Base-by-base conservation (phyloP, 768 basidiomycete genomes). In the Tulasnella calospora region DNA sequence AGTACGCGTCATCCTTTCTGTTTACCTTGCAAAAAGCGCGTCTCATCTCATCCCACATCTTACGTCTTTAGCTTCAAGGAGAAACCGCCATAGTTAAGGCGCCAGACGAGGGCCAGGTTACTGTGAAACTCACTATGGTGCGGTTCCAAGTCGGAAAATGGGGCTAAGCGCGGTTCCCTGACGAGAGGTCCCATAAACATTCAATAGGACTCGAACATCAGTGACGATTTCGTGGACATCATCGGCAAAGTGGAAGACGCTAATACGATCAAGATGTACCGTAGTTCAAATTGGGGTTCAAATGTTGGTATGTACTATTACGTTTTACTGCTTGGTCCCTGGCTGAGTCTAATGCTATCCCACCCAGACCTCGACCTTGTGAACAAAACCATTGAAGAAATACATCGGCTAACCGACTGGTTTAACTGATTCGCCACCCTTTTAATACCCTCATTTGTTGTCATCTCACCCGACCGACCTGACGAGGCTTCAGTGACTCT, bases 81-180 rank as follows among this genome's bases (percentile, higher is more conserved):
- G 87, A 87, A 19, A 83, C 83, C 3, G 87, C 89, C 17, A 87
- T 89, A 3, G 90, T 94, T 17, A 87, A 90, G 79, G 88, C 92
- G 0, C 87, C 87, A 67, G 94, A 94, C 81, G 91, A 90, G 0
- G 90, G 89, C 0, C 85, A 93, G 82, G 89, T 92, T 9, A 84
- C 84, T 33, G 83, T 92, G 27, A 81, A 82, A 19, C 81, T 89
- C n/a, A 79, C 80, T 4, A 80, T 83, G 78, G 90, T 90, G 71
- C n/a, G 81, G 85, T 77, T 38, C 79, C 51, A 46, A 27, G 51
- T 35, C 23, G 17, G 13, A 17, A n/a, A 74, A 41, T 33, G n/a
- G 55, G 41, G 46, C 21, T 47, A 30, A 67, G n/a, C 33, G 8
- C 67, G 15, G 12, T 30, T 19, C 19, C 78, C 71, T 47, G 81